Base-by-base conservation (phyloP, 805 yeast genomes). In the Hanseniaspora meyeri region DNA sequence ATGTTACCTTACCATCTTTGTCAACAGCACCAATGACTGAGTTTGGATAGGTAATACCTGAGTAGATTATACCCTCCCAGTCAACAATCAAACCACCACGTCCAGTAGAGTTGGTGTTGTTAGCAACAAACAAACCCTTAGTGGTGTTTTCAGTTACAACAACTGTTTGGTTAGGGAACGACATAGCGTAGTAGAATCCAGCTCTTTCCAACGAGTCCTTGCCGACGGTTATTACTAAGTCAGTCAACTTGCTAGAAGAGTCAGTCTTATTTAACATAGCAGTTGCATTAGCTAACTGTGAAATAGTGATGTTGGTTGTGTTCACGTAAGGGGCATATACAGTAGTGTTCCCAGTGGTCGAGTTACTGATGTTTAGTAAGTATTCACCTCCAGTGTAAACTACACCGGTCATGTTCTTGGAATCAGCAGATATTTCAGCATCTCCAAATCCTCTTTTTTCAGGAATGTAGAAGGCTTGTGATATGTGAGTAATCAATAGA, bases 51-150 rank as follows among this genome's bases (percentile, higher is more conserved):
- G 60, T 62, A 14, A 61, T 56, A 46, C 68, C 70, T 8, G 69
- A 60, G 59, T 63, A 68, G 31, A 68, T 63, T 37, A 62, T 57
- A 17, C 62, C 62, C 7, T 58, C 57, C 39, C 55, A 39, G 51
- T 52, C 63, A 38, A 63, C 67, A 34, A 63, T 62, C 55, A 66
- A 58, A 34, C 64, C 59, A 54, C 68, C 68, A 51, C 64, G 62
- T 24, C 59, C 57, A 32, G 55, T 47, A 4, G 63, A 59, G 16
- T 37, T 54, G 16, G 62, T 58, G 29, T 59, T 50, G 37, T 60
- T 59, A 31, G 68, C 67, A 10, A 65, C 66, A 16, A 57, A 19
- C 9, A 61, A 39, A 46, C 63, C 68, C 43, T 59, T 58, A 16
- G 57, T 55, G 12, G 59, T 56, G 49, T 63, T 60, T n/a, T 60